Evolutionary conservation across 1,284 basidiomycete genomes (phyloP).

Genomic region (Ceratobasidium sp.): DNA sequence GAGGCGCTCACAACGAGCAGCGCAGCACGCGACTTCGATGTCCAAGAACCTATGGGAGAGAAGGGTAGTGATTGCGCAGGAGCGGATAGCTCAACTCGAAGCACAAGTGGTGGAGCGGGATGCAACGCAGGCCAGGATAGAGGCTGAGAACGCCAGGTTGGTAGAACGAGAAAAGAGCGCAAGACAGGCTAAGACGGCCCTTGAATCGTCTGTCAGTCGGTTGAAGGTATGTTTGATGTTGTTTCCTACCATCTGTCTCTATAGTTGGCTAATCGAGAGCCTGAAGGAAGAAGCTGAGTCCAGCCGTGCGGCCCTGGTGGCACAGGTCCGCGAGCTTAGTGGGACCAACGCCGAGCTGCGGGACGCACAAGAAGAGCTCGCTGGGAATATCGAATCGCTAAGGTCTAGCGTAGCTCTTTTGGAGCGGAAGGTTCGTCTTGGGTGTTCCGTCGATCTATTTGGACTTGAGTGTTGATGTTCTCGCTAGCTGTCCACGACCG

Average conservation of each 20-base stretch:
- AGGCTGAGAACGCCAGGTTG: slow-evolving; percentile 34
- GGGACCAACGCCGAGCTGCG: slow-evolving; percentile 53
- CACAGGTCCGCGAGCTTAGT: slow-evolving; percentile 70
- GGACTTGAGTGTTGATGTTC: not conserved
- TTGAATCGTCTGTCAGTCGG: slow-evolving; percentile 74
- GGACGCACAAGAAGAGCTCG: slow-evolving; percentile 70
- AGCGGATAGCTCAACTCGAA: slow-evolving; percentile 51
- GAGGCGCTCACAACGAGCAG: slow-evolving; percentile 54
- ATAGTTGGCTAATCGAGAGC: slow-evolving; percentile 62
- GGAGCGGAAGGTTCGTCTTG: slow-evolving; percentile 28
- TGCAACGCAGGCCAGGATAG: slow-evolving; percentile 2
- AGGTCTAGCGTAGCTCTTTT: slow-evolving; percentile 7
- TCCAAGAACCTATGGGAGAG: slow-evolving; percentile 72
- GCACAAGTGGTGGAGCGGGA: slow-evolving; percentile 33
- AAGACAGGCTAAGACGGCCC: slow-evolving; percentile 63
- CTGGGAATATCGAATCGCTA: slow-evolving; percentile 44
- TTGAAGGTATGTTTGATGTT: slow-evolving; percentile 67
- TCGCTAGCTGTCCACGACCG: slow-evolving; percentile 29
- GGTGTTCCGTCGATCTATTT: not conserved
- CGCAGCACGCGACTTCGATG: slow-evolving; percentile 70
- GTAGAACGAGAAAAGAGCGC: slow-evolving; percentile 34
- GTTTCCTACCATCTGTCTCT: slow-evolving; percentile 72
- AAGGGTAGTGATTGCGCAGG: slow-evolving; percentile 69
- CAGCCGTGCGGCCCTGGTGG: slow-evolving; percentile 72
- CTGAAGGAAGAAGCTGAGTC: slow-evolving; percentile 71